phyloP scores from a whole-genome alignment of 2,329 filamentous ascomycete species.

The Lachnellula subtilissima region DNA sequence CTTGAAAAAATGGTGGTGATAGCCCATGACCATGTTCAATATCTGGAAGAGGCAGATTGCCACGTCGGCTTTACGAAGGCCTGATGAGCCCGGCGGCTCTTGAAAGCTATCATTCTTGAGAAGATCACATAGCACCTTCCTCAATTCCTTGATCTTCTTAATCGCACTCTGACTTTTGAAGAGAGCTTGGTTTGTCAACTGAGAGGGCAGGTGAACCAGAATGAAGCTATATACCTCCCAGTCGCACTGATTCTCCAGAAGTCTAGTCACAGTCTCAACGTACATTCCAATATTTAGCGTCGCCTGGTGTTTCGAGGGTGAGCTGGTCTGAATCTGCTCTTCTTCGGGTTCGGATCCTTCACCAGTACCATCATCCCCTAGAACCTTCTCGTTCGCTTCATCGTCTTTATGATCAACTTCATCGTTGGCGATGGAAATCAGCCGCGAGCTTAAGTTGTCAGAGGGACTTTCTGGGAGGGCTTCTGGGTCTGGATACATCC shows the following conservation, averaged over 20 bases:
- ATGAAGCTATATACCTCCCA: slow-evolving; percentile 95
- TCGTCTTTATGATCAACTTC: slow-evolving; percentile 1
- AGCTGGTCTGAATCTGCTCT: not conserved
- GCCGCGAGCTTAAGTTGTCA: slow-evolving; percentile 29
- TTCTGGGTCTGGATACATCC: slow-evolving; percentile 53
- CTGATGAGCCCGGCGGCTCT: slow-evolving; percentile 74
- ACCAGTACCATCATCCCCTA: not conserved
- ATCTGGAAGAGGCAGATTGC: slow-evolving; percentile 84
- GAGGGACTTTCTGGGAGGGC: slow-evolving; percentile 45
- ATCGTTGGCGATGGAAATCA: slow-evolving; percentile 23
- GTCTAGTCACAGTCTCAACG: slow-evolving; percentile 70
- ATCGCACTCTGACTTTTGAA: slow-evolving; percentile 62
- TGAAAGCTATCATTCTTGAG: slow-evolving; percentile 72
- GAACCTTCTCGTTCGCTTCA: not conserved
- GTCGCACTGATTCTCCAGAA: slow-evolving; percentile 70
- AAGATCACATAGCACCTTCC: slow-evolving; percentile 75
- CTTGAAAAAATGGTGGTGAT: slow-evolving; percentile 79
- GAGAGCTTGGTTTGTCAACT: slow-evolving; percentile 83
- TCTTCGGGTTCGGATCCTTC: not conserved
- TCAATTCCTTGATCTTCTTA: slow-evolving; percentile 68
- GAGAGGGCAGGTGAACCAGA: slow-evolving; percentile 77
- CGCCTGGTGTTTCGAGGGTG: slow-evolving; percentile 1
- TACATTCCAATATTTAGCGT: slow-evolving; percentile 42
- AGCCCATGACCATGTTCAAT: slow-evolving; percentile 83
- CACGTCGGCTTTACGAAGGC: slow-evolving; percentile 81